Conservation (phyloP, 805 yeast species). For the Ogataea paraovalis region DNA sequence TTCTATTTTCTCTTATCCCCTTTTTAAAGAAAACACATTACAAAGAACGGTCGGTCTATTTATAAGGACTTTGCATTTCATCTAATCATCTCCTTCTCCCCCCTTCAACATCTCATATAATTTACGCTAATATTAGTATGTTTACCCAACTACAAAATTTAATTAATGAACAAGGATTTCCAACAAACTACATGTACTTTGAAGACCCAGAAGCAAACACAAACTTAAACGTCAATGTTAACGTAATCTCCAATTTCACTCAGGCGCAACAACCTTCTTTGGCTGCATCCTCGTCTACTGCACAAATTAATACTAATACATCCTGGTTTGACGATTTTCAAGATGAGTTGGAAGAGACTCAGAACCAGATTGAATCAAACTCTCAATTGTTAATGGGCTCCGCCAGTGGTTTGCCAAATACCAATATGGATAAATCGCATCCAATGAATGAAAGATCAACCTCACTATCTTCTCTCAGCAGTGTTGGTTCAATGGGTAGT, state of each 20-base stretch:
- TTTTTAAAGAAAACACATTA: no score
- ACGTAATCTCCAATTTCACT: neutral
- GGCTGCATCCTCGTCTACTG: neutral
- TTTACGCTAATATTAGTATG: neutral
- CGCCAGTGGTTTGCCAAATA: neutral
- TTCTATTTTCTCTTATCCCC: no score
- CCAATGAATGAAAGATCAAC: constrained; percentile 1
- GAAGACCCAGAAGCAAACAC: constrained; percentile 1
- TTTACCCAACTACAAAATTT: constrained; percentile 4
- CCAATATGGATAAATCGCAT: neutral
- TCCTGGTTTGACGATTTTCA: constrained; percentile 17
- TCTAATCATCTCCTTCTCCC: no score
- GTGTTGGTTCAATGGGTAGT: constrained; percentile 6
- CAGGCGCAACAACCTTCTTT: neutral
- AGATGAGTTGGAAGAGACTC: constrained; percentile 12
- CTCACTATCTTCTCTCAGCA: constrained; percentile 14
- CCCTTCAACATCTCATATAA: no score
- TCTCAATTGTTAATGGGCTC: neutral
- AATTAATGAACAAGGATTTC: neutral
- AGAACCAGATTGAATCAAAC: constrained; percentile 1
- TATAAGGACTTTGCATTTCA: no score
- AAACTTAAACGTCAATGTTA: neutral
- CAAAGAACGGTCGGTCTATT: no score
- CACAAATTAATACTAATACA: neutral
- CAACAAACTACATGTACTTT: neutral